Base-by-base conservation (phyloP, 176 grass and related monocot genomes). In the Cenchrus purpureus region DNA sequence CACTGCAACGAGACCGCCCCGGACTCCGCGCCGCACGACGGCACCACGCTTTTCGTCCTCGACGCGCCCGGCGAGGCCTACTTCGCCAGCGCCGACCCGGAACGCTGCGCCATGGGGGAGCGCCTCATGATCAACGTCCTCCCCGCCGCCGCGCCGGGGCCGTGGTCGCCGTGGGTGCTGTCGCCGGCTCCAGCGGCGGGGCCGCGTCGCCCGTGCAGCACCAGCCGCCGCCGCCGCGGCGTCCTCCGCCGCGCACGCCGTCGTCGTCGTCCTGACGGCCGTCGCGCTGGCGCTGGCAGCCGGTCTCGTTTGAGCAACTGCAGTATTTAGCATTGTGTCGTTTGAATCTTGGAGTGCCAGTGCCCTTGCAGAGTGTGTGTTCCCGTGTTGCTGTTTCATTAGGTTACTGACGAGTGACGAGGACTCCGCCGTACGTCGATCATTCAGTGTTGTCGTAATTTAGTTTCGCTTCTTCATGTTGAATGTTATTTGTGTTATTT, bases 1-100 rank as follows among this genome's bases (percentile, higher is more conserved):
- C 95, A 97, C 75, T 97, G 95, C 95, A 97, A 92, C 76, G 84
- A 86, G 79, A 89, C 68, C 22, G 37, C 3, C 45, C 16, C 12
- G 4, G 81, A 6, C 31, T 20, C 60, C 20, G 68, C 59, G 86
- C 81, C 74, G 19, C 80, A 77, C 73, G 92, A 95, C 59, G 92
- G 92, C 28, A 62, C 53, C 78, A 95, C 76, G 12, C 22, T 87
- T 51, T 87, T 95, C 80, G 52, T 52, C 59, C 90, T 98, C 45
- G 86, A 90, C 32, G 59, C 53, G 15, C 85, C 92, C 0, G 92
- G 87, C 11, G 63, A 79, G 55, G 37, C 76, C 89, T 98, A 95
- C 89, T 98, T 95, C 60, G 55, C 86, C 71, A 98, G 92, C 71
- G 71, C 89, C 59, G 82, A 98, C 84, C 3, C 84, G 19, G 76